phyloP scores from a whole-genome alignment of 495 filamentous ascomycete genomes.

The Aspergillus nidulans region DNA sequence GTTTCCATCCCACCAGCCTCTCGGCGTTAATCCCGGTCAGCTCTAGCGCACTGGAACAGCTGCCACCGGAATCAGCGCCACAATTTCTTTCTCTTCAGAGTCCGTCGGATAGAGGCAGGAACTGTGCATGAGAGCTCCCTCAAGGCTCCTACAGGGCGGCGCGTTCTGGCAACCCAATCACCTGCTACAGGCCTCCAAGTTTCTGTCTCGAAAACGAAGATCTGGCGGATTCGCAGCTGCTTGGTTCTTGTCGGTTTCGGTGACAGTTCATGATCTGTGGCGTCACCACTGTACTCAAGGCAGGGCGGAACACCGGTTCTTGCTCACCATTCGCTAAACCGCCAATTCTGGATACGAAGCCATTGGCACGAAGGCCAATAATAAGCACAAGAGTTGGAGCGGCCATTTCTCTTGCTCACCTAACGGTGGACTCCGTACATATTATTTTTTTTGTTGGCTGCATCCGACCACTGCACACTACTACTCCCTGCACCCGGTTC shows the following conservation, averaged over 20 bases:
- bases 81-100: slow-evolving; percentile 1
- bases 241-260: slow-evolving; percentile 5
- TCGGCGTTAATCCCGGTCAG: neutral
- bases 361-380: neutral
- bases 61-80: slow-evolving; percentile 1
- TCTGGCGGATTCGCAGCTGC: neutral
- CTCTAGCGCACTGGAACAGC: neutral
- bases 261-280: slow-evolving; percentile 14
- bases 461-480: too few species aligned
- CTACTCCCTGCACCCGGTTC: neutral
- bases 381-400: neutral
- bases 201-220: neutral
- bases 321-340: neutral
- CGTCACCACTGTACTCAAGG: slow-evolving; percentile 1
- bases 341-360: neutral
- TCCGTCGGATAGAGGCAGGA: neutral
- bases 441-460: neutral
- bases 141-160: neutral
- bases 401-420: neutral
- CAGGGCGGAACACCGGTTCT: slow-evolving; percentile 6
- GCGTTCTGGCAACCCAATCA: neutral
- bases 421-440: too few species aligned
- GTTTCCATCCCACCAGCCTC: slow-evolving; percentile 12
- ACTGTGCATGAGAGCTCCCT: neutral
- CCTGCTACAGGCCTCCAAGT: neutral